Conservation (phyloP, 2,329 filamentous ascomycete species). For the Didymella glomerata region DNA sequence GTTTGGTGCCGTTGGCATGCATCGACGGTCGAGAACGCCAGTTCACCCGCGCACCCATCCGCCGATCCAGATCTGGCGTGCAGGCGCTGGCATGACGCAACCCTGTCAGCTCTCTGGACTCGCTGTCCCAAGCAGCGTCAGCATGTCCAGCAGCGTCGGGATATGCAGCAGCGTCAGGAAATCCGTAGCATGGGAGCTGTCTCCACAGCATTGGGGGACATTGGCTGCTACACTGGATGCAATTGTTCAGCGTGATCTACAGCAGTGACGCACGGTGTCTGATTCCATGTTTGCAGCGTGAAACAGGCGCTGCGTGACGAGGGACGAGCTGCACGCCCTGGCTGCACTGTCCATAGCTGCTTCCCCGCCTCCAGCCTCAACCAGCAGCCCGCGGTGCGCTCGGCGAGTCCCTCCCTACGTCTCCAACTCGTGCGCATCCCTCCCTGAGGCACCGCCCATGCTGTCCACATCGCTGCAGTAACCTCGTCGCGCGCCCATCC, state of each 20-base stretch:
- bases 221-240: background rate
- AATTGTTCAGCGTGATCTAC: background rate
- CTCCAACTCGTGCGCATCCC: background rate
- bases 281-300: background rate
- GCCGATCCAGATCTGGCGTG: too few relatives aligned
- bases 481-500: background rate
- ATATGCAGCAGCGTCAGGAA: too few relatives aligned
- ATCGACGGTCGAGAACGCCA: background rate
- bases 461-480: background rate
- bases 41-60: too few relatives aligned
- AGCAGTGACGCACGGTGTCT: background rate
- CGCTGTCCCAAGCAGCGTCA: too few relatives aligned
- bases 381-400: background rate
- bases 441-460: background rate
- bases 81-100: background rate
- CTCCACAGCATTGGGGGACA: background rate
- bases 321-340: background rate
- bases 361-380: slow-evolving; percentile 5
- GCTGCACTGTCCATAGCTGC: background rate
- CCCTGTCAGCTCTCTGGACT: too few relatives aligned
- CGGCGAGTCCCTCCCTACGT: background rate
- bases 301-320: background rate
- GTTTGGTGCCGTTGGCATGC: background rate
- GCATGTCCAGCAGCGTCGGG: too few relatives aligned
- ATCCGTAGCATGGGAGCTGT: too few relatives aligned